Base-by-base conservation (phyloP, 2,329 filamentous ascomycete genomes). In the Fusarium mundagurra region DNA sequence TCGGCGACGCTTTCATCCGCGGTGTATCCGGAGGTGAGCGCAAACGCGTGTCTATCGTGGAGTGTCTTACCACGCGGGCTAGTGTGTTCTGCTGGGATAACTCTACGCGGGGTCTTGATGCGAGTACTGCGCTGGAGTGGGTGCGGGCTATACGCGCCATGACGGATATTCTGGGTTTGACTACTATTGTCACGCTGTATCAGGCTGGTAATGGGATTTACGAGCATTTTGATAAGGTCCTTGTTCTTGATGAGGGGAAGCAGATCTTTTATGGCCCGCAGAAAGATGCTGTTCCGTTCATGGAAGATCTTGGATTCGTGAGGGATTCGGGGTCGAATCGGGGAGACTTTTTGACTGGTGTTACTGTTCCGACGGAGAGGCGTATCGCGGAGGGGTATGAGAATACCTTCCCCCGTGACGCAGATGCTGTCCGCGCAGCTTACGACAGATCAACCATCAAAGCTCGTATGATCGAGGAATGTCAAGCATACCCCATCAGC, bases 151-250 rank as follows among this genome's bases (percentile, higher is more conserved):
- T 93, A 22, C 84, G 91, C 10, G 87, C 88, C 11, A 85, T 92
- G 86, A 92, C 91, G 0, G 89, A 93, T 66, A 85, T 91, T 3
- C 83, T 89, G 5, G 89, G 89, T 0, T 81, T 91, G 6, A 83
- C 89, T 0, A 87, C 89, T 0, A 89, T 92, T 44, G 89, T 92
- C 16, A 92, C 90, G 0, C 83, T 93, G 0, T 93, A 93, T 77
- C 92, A 93, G 77, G 91, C 92, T 6, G 90, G 90, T 13, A 92
- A 93, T 61, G 90, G 88, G 24, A 92, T 93, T 59, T 92, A 92
- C 78, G 84, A 92, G 36, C 85, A 91, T 1, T 93, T 93, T 76
- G 91, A 93, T 77, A 93, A 93, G 76, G 90, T 92, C 0, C 84
- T 93, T 2, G 87, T 93, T n/a, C 85, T 93, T 8, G 91, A 93